Evolutionary conservation across 2,329 filamentous ascomycete genomes (phyloP), one percentile per base, ranked within the genome.

Genomic region (Leptodontidium sp.): DNA sequence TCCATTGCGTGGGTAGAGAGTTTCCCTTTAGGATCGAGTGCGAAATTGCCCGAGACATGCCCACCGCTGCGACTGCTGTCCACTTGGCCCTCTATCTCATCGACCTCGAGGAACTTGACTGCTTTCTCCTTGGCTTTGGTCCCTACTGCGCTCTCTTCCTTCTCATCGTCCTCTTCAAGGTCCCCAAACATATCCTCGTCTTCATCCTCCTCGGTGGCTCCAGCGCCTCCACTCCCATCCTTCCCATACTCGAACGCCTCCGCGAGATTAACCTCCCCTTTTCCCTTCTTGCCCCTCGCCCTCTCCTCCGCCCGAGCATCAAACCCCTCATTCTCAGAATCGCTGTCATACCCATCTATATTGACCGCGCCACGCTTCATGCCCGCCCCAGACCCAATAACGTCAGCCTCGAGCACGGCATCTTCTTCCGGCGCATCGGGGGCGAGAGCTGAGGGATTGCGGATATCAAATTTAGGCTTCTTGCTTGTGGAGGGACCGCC

Each of bases 281-380:
- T 68, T 1, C 82, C 82, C 35, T 81, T 77, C 74, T 81, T 81
- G 17, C 70, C 73, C 68, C 78, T 84, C 64, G 81, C 82, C 71
- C 87, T 87, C 66, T 86, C 86, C 68, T 90, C 88, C 6, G 92
- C 91, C 63, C 92, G 88, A 40, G 87, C 87, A 74, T 96, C 88
- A 79, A 97, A 97, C 55, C 92, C 94, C 78, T 98, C 96, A 72
- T 97, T 95, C 64, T 91, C 88, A 2, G 95, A 97, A 80, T 99
- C 96, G 11, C 92, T 96, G 75, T 98, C 95, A 82, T 98, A 99
- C 62, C 96, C 96, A 77, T 98, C 96, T 50, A 99, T 89, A 77
- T 98, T 98, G 66, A 99, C 93, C 0, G 95, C 96, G 74, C 95
- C 95, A 71, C 96, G 93, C 80, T 97, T 97, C 0, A 93, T 93